Evolutionary conservation across 106 monocot genomes (phyloP), one percentile per base, ranked within the genome.

Genomic region (Agapanthus africanus): DNA sequence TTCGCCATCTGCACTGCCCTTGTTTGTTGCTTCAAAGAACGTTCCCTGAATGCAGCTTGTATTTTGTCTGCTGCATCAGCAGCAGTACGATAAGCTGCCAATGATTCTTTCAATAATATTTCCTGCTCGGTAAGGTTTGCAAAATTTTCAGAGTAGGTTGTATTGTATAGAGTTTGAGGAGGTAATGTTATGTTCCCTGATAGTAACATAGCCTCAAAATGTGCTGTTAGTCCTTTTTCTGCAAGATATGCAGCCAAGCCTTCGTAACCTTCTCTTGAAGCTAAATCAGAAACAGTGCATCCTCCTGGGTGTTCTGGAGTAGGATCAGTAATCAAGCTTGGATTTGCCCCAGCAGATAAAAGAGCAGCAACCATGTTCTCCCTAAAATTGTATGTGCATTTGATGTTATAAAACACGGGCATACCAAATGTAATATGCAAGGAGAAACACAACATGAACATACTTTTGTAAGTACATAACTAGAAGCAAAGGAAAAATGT

Each of bases 161-260:
- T 31, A 39, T 79, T 72, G 23, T 51, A 60, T 39, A 66, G 71
- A 15, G 0, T 41, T 44, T 37, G 40, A 16, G 25, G 18, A 30
- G 78, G 37, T 22, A 38, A 36, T 25, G 50, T 50, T n/a, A 80
- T 47, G 62, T 91, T 92, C 13, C 86, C 86, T 37, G 86, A 80
- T 28, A 87, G 56, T n/a, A 81, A 36, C 92, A 97, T 89, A 8
- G 95, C 88, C 41, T 79, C n/a, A 70, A 91, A 84, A 89, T 97
- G 95, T 69, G 91, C 88, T 52, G 70, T 65, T 59, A 97, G 73
- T 30, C 82, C 89, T 47, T 84, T 84, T 40, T 92, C 95, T 67
- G 95, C 88, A 73, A 97, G 91, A 70, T 92, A 97, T 69, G 84
- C 92, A 65, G 81, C 84, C 75, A 97, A 68, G 34, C 95, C 95